Base-by-base conservation (phyloP, 2,329 filamentous ascomycete genomes). In the Hypoxylon sp. region DNA sequence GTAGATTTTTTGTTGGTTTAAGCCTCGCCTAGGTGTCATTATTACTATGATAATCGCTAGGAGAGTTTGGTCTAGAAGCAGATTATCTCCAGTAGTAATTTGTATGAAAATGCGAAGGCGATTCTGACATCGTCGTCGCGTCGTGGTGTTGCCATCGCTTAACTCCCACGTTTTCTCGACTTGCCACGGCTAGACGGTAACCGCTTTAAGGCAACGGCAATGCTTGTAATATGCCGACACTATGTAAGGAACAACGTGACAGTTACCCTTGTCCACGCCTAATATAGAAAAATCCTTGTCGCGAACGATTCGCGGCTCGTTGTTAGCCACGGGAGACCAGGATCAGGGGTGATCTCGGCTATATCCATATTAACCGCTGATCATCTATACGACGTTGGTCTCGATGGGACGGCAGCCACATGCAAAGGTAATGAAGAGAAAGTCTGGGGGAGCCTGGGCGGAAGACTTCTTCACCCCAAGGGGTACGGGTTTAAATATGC, bases 361-460 rank as follows among this genome's bases (percentile, higher is more conserved):
- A 70, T 70, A 70, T 68, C 65, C 22, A 70, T 66, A 70, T 70
- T 70, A 70, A 66, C 65, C 65, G 62, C 62, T 44, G 47, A 8
- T 31, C 48, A 31, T 53, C 39, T 51, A 68, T 68, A 68, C 65
- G 68, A 37, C 58, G 37, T 42, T 9, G 11, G 1, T 10, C 13
- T 52, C 11, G 10, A 65, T 37, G 10, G 35, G 39, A 60, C 62
- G 58, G 51, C 37, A 68, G 29, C 62, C 35, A 33, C 14, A 68
- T 63, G 68, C 50, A 65, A 44, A 44, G 2, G 35, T n/a, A 66
- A 59, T 35, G 22, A 58, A 47, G 33, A 29, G 37, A 55, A 44
- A 24, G 17, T 6, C 24, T 44, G 5, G 39, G 39, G 17, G 14
- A 37, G 26, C 44, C n/a, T 59, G 35, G 26, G 22, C 31, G 56